A percentile compares a stretch with the other conserved stretches of the same genome.
Evolutionary conservation across 2,329 filamentous ascomycete genomes (phyloP).

Genomic region (Kalmusia sp.): DNA sequence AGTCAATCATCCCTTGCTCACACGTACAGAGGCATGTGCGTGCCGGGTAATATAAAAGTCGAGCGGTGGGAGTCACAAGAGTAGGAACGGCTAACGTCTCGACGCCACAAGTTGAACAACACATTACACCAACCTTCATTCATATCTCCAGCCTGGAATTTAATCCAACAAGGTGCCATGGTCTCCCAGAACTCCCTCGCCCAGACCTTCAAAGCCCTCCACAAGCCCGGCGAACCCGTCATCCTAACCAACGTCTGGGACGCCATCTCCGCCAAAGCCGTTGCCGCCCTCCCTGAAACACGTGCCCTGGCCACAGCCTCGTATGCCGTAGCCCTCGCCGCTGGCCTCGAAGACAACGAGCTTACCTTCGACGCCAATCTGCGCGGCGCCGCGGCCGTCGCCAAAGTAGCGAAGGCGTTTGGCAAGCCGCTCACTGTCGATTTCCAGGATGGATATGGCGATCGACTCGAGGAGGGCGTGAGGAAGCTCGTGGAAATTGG

Average conservation of each 20-base stretch:
- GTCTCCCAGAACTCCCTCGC: slow-evolving; percentile 20
- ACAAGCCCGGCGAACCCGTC: slow-evolving; percentile 59
- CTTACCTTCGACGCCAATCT: slow-evolving; percentile 62
- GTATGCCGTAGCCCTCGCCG: slow-evolving; percentile 41
- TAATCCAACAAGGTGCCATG: slow-evolving; percentile 7
- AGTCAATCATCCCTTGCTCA: background rate
- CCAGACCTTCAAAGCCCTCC: slow-evolving; percentile 48
- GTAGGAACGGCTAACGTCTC: background rate
- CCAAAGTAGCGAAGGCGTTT: slow-evolving; percentile 49
- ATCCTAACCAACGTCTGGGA: slow-evolving; percentile 66
- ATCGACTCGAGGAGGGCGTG: slow-evolving; percentile 56
- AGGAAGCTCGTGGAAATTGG: slow-evolving; percentile 57
- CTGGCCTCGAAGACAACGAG: slow-evolving; percentile 42
- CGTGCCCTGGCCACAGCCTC: slow-evolving; percentile 50
- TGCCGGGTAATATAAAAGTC: background rate
- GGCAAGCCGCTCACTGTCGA: slow-evolving; percentile 63
- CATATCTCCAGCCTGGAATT: background rate
- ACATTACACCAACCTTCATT: no score
- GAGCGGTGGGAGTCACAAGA: background rate
- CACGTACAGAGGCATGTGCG: background rate
- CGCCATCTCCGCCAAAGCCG: slow-evolving; percentile 54
- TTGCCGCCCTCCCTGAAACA: slow-evolving; percentile 54
- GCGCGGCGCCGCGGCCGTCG: slow-evolving; percentile 54
- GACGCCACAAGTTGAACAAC: no score
- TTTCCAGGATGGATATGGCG: slow-evolving; percentile 66